phyloP scores from a whole-genome alignment of 148 eudicot species.

The Vaccinium myrtillus region DNA sequence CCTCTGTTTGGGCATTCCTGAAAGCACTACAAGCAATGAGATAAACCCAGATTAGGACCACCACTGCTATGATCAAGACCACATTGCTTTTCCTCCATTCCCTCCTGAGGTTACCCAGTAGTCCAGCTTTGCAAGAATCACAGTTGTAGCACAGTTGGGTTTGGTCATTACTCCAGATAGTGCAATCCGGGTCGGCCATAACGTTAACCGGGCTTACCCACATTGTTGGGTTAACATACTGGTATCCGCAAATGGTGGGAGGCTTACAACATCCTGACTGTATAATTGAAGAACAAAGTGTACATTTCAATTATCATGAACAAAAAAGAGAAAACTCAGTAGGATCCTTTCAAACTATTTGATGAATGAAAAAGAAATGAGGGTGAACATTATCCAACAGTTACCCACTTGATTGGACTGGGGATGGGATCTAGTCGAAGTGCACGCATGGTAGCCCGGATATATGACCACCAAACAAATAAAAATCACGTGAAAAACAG shows the following conservation, averaged over 20 bases:
- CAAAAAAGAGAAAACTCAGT: neutral
- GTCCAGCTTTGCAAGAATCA: constrained; percentile 84
- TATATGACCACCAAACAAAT: too few species aligned
- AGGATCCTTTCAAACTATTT: neutral
- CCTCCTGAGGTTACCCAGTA: constrained; percentile 71
- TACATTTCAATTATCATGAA: neutral
- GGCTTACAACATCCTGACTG: constrained; percentile 98
- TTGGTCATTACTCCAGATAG: constrained; percentile 74
- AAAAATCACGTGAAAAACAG: too few species aligned
- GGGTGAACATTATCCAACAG: neutral
- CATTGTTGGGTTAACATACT: constrained; percentile 69
- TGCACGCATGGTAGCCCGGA: too few species aligned
- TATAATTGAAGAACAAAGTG: neutral
- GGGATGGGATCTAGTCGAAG: too few species aligned
- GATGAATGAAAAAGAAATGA: neutral
- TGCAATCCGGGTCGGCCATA: constrained; percentile 60
- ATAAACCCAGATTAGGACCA: constrained; percentile 82
- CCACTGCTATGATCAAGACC: constrained; percentile 64
- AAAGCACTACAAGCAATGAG: constrained; percentile 87
- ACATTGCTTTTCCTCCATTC: constrained; percentile 90
- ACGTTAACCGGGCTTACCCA: constrained; percentile 71
- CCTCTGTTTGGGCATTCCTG: constrained; percentile 84
- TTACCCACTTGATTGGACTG: too few species aligned
- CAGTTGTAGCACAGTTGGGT: constrained; percentile 86
- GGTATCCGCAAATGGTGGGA: constrained; percentile 77